Evolutionary conservation across 2,329 filamentous ascomycete genomes (phyloP), one percentile per base, ranked within the genome.

Genomic region (Triangularia setosa): DNA sequence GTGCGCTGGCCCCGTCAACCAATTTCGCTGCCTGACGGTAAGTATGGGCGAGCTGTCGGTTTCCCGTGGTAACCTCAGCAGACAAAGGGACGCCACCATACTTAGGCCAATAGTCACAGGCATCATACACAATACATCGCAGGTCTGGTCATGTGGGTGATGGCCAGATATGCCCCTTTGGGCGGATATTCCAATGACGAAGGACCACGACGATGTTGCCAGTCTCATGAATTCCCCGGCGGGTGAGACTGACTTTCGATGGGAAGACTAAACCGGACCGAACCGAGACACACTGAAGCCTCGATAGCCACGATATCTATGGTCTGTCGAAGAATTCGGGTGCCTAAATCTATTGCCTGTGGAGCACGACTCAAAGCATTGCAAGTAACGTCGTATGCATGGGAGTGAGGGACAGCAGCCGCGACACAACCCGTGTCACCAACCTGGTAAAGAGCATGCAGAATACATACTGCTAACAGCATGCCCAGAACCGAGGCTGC

Each of bases 341-440:
- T 55, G 52, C 52, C 52, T 55, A 55, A 33, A 55, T 6, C 52
- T n/a, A 55, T n/a, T 55, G 52, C 12, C 52, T 28, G 25, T 7
- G 23, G 21, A 55, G 52, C 52, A 16, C 52, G 24, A 25, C 11
- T 48, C n/a, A n/a, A 48, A n/a, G 40, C 40, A 48, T 18, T 3
- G 52, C 52, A 55, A 55, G 52, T 55, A 55, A 55, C 52, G 52
- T 55, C 52, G 52, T 28, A 55, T 55, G 52, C 52, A 55, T 24
- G 52, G n/a, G 52, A 25, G 7, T 27, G 48, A 12, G 33, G 33
- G 16, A 40, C 33, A 40, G 33, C 33, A 40, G 33, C 12, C 7
- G 7, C 12, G 12, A 33, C 30, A 3, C 33, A 40, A 4, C 14
- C 33, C 33, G 33, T 40, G 33, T 40, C 33, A 40, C 33, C 33